Evolutionary conservation across 2,329 filamentous ascomycete genomes (phyloP).

Genomic region (Sporothrix brasiliensis): DNA sequence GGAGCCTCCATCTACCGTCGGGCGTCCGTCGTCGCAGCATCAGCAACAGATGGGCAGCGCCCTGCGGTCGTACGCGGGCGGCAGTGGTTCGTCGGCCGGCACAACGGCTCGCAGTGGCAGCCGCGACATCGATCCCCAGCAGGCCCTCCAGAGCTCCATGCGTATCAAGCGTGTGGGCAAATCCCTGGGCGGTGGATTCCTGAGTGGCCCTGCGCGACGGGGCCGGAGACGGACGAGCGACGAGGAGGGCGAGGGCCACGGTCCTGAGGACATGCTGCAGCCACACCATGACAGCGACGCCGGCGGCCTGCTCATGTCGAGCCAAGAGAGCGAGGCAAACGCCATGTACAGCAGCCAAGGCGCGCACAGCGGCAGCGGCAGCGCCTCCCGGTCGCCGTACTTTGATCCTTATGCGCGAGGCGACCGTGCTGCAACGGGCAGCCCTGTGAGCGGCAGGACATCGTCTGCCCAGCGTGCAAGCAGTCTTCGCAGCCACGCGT

Average conservation of each 20-base stretch:
- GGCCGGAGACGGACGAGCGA: conserved; percentile 69
- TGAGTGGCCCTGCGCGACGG: conserved; percentile 77
- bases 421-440: conserved; percentile 60
- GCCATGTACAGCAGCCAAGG: conserved; percentile 41
- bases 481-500: conserved; percentile 45
- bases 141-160: conserved; percentile 71
- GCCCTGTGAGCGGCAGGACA: conserved; percentile 57
- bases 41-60: conserved; percentile 54
- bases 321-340: conserved; percentile 48
- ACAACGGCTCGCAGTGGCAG: conserved; percentile 30
- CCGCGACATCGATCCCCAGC: conserved; percentile 53
- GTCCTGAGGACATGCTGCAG: conserved; percentile 36
- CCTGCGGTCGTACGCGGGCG: conserved; percentile 53
- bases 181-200: conserved; percentile 70
- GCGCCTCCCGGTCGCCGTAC: conserved; percentile 48
- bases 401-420: conserved; percentile 48
- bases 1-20: conserved; percentile 55
- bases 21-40: conserved; percentile 40
- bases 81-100: conserved; percentile 36
- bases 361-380: conserved; percentile 43
- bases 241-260: conserved; percentile 57
- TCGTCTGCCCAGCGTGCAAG: conserved; percentile 39
- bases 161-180: conserved; percentile 77
- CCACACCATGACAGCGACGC: conserved; percentile 46
- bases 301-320: conserved; percentile 46